A percentile compares a stretch with the other conserved stretches of the same genome.
These are phyloP conservation scores for Macrolepiota fuliginosa DNA, from an alignment of 768 basidiomycete genomes.

Conservation along the genomic window DNA sequence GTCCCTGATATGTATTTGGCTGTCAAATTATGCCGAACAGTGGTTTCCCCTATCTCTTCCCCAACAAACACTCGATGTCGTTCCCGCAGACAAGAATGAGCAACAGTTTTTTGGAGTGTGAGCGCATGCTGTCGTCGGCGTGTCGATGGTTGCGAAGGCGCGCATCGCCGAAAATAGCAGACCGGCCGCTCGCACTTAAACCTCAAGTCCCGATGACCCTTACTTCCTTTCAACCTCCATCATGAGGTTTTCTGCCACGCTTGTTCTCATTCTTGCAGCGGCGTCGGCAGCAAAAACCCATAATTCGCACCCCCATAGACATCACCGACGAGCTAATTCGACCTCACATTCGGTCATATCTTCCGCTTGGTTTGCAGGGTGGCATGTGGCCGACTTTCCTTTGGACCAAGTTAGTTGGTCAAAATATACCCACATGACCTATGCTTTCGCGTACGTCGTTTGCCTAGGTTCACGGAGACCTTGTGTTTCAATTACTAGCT, in stretches of 20 bases:
- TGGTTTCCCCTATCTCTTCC: not conserved
- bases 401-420: conserved; percentile 44
- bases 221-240: not conserved
- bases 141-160: conserved; percentile 10
- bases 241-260: not conserved
- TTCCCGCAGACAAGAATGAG: not conserved
- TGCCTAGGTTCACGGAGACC: not conserved
- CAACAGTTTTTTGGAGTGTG: not conserved
- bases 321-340: conserved; percentile 7
- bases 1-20: not conserved
- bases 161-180: not conserved
- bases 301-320: conserved; percentile 9
- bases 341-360: conserved; percentile 20
- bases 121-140: not conserved
- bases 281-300: not conserved
- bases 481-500: conserved; percentile 3
- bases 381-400: conserved; percentile 40
- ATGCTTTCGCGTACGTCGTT: conserved; percentile 57
- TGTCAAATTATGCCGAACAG: not conserved
- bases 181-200: not conserved
- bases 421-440: conserved; percentile 53
- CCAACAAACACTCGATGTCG: not conserved
- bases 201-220: not conserved
- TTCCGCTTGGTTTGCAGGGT: conserved; percentile 49
- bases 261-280: conserved; percentile 14